Evolutionary conservation across 1,139 yeast species (phyloP), one percentile per base, ranked within the genome.

Genomic region (Yamadazyma aaseri): DNA sequence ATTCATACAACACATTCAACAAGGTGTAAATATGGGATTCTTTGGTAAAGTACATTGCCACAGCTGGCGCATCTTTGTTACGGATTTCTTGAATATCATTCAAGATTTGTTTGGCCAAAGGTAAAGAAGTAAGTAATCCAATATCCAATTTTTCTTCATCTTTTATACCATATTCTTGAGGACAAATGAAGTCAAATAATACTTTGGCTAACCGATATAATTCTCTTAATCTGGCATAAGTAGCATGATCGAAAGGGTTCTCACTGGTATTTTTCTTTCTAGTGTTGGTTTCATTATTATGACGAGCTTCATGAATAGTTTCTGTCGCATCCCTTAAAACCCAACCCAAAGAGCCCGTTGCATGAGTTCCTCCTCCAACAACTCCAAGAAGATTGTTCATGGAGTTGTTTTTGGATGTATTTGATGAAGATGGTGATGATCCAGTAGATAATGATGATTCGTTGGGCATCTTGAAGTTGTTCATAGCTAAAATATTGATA

Each of bases 151-250:
- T 94, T 57, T 94, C 98, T 53, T 85, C 86, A 52, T 89, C 96
- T 45, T 90, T 90, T 47, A 94, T 94, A 44, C 99, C 99, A 55
- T 94, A 94, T 55, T 94, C 98, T 60, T 94, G 97, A 9, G 99
- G 99, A 60, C 98, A 92, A 34, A 94, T 89, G 52, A 92, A 92
- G 61, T 94, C 99, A 63, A 94, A 94, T 45, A 94, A 65, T 4
- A 94, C 96, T 58, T 94, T 94, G 0, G 97, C 86, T 36, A 94
- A 70, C 44, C 92, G 71, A 58, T 90, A 94, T 38, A 94, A 71
- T 54, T 94, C 98, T 47, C 97, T 74, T 40, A 94, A 70, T 44
- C 87, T 75, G 17, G 85, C 83, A 56, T 75, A 89, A 34, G 84
- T 81, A 3, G 89, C 81, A 45, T 81, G 84, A 53, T 86, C 96